These are phyloP conservation scores for Chrysoporthe puriensis DNA, from an alignment of 2,329 filamentous ascomycete genomes.

Conservation along the genomic window DNA sequence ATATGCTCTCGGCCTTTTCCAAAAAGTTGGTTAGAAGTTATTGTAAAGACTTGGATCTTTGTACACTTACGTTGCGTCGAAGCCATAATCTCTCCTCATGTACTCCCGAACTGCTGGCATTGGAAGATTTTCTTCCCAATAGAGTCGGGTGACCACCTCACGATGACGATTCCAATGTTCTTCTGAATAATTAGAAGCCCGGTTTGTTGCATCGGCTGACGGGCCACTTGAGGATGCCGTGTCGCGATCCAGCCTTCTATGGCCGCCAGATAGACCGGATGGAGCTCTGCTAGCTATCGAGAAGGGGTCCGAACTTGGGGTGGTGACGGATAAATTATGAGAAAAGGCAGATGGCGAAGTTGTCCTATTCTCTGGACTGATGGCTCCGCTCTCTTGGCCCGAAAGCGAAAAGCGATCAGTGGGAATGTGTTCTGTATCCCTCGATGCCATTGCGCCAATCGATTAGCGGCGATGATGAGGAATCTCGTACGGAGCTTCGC, in stretches of 20 bases:
- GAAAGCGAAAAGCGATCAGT: not conserved
- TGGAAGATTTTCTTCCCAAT: constrained; percentile 9
- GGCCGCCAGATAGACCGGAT: not conserved
- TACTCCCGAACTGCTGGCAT: constrained; percentile 14
- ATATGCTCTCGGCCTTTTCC: constrained; percentile 2
- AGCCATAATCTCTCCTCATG: not conserved
- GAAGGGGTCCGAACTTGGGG: not conserved
- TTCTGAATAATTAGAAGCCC: not conserved
- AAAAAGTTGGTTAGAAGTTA: not conserved
- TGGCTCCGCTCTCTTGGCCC: not conserved
- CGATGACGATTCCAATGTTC: constrained; percentile 8
- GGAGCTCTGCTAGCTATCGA: not conserved
- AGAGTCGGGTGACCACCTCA: constrained; percentile 1
- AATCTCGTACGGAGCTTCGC: not conserved
- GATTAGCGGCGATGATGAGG: not conserved
- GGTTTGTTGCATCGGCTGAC: not conserved
- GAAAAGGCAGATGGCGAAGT: not conserved
- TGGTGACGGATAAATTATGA: not conserved
- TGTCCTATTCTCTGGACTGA: not conserved
- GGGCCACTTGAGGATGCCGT: not conserved
- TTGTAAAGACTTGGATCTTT: not conserved
- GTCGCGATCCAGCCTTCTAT: not conserved
- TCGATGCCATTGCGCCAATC: not conserved
- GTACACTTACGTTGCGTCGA: constrained; percentile 6
- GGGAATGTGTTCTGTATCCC: not conserved